These are phyloP conservation scores for Phytophthora citricola DNA, from an alignment of 352 stramenopile genomes.

Conservation along the genomic window DNA sequence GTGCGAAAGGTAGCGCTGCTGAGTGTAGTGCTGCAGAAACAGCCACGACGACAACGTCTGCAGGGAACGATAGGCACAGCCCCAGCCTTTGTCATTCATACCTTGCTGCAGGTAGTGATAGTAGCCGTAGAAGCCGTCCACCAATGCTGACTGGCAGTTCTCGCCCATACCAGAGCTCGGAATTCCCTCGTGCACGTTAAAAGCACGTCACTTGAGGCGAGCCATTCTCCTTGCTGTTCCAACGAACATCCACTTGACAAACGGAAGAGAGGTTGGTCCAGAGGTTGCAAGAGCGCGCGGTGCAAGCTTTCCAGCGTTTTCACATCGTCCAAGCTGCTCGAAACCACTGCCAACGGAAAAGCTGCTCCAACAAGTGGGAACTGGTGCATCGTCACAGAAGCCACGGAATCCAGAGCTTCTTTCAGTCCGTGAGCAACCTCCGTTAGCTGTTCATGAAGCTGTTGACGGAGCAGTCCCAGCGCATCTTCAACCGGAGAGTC, in stretches of 20 bases:
- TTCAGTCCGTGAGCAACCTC: conserved; percentile 33
- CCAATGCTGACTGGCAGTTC: conserved; percentile 47
- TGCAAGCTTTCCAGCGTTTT: conserved; percentile 35
- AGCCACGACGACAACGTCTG: conserved; percentile 89
- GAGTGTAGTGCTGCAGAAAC: conserved; percentile 69
- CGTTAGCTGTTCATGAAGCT: conserved; percentile 37
- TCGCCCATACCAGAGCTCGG: conserved; percentile 39
- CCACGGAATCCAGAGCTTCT: conserved; percentile 5
- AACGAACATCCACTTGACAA: conserved; percentile 51
- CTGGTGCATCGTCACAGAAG: conserved; percentile 44
- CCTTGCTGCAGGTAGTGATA: conserved; percentile 88
- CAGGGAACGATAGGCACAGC: conserved; percentile 87
- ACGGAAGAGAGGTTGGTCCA: conserved; percentile 50
- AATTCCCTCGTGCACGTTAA: conserved; percentile 80
- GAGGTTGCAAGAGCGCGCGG: conserved; percentile 49
- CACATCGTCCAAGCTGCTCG: conserved; percentile 26
- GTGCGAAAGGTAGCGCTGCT: conserved; percentile 54
- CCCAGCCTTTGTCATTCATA: conserved; percentile 90
- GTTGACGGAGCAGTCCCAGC: conserved; percentile 31
- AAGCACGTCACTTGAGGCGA: conserved; percentile 56
- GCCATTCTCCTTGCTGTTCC: conserved; percentile 33
- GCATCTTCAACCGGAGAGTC: conserved; percentile 16
- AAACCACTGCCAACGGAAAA: conserved; percentile 57
- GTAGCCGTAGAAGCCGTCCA: conserved; percentile 84
- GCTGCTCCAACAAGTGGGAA: conserved; percentile 54